phyloP scores from a whole-genome alignment of 2,329 filamentous ascomycete genomes.

The Ophiocordyceps unilateralis region DNA sequence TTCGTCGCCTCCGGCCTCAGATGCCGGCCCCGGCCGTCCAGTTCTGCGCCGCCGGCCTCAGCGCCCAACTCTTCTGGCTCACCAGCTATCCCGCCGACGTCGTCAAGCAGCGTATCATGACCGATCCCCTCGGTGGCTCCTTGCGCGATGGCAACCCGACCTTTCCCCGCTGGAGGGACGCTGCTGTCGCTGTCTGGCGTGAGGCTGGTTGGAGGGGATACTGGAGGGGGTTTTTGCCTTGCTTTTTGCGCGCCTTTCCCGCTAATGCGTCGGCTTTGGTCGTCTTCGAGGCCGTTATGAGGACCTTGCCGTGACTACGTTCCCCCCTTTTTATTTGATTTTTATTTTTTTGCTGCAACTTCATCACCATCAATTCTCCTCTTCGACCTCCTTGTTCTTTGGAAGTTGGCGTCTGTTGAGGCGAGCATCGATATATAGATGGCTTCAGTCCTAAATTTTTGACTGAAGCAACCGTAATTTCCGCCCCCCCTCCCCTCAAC shows the following conservation, averaged over 20 bases:
- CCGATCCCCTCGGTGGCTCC: constrained; percentile 62
- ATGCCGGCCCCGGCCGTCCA: constrained; percentile 70
- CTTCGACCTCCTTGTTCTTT: no score
- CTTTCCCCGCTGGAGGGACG: constrained; percentile 65
- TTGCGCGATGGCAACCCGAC: constrained; percentile 48
- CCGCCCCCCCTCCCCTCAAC: no score
- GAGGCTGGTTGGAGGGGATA: constrained; percentile 68
- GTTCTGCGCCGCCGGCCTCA: constrained; percentile 92
- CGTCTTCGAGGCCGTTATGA: constrained; percentile 86
- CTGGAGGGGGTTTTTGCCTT: constrained; percentile 87
- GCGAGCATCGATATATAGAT: no score
- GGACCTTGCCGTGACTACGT: constrained; percentile 43
- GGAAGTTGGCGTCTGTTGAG: no score
- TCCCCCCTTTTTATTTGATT: no score
- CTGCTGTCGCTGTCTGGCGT: constrained; percentile 56
- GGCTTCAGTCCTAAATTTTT: no score
- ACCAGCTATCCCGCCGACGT: constrained; percentile 85
- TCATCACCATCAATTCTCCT: no score
- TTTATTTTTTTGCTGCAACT: no score
- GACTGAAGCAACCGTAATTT: no score
- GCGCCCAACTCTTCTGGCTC: constrained; percentile 88
- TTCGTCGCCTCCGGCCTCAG: constrained; percentile 45
- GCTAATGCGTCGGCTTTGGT: constrained; percentile 89
- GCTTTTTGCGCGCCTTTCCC: constrained; percentile 84
- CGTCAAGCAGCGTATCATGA: constrained; percentile 95